These are phyloP conservation scores for Xylaria sp. DNA, from an alignment of 2,329 filamentous ascomycete species.

Conservation along the genomic window DNA sequence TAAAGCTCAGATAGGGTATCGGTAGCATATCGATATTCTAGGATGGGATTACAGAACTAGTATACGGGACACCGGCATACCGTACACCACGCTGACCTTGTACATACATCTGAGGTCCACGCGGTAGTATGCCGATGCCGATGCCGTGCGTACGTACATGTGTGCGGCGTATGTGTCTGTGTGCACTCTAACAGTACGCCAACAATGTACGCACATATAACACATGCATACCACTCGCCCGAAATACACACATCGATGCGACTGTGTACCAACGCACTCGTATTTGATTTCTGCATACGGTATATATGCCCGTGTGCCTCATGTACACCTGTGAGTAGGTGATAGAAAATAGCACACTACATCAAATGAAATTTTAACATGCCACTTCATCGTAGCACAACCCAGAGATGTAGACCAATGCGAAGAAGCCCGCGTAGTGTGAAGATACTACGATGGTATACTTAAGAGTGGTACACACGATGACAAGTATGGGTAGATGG, in stretches of 20 bases:
- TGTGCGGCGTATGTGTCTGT: neutral
- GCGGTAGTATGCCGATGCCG: constrained; percentile 25
- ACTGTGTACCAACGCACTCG: no score
- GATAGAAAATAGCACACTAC: neutral
- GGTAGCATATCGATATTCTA: neutral
- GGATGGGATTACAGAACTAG: neutral
- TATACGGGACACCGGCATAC: no score
- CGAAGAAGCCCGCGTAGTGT: no score
- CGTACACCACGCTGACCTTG: neutral
- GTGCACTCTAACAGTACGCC: no score
- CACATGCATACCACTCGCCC: neutral
- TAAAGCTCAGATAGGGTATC: neutral
- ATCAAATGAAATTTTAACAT: neutral
- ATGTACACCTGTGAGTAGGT: neutral
- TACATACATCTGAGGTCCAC: constrained; percentile 15
- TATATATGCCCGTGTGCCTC: neutral
- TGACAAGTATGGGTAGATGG: no score
- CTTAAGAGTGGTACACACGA: no score
- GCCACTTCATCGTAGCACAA: no score
- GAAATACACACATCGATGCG: no score
- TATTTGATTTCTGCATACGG: no score
- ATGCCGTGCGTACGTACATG: constrained; percentile 21
- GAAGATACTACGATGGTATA: no score
- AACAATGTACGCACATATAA: neutral
- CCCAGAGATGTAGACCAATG: no score